Conservation (phyloP, 2,329 filamentous ascomycete genomes). For the Paraconiothyrium brasiliense region DNA sequence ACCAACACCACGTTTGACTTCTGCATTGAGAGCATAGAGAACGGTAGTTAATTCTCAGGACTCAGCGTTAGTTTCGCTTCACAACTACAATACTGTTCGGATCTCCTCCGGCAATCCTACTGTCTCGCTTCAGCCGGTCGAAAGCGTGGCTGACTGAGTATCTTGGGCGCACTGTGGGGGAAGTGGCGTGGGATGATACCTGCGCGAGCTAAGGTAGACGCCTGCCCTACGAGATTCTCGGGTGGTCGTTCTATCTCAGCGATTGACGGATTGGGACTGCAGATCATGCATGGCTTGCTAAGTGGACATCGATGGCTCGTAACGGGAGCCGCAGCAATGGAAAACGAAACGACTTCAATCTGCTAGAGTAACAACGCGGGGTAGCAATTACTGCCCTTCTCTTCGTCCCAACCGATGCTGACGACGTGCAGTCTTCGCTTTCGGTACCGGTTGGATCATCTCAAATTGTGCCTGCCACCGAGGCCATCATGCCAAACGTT, state of each 20-base stretch:
- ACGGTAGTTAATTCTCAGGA: not conserved
- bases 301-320: slow-evolving; percentile 50
- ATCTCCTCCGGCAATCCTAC: slow-evolving; percentile 19
- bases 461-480: not conserved
- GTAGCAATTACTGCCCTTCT: not conserved
- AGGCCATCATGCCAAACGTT: not conserved
- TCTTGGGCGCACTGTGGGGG: not conserved
- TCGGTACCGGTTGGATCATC: not conserved
- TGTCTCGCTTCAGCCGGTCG: slow-evolving; percentile 9
- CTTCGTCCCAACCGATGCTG: slow-evolving; percentile 13
- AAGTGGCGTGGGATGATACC: slow-evolving; percentile 5
- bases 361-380: not conserved
- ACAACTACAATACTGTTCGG: slow-evolving; percentile 7
- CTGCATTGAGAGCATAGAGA: not conserved
- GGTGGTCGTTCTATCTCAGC: not conserved
- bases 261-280: slow-evolving; percentile 18
- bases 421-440: slow-evolving; percentile 13
- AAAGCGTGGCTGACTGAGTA: slow-evolving; percentile 1
- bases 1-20: not conserved
- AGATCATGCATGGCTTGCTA: slow-evolving; percentile 51
- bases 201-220: not conserved
- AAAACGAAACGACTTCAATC: slow-evolving; percentile 16
- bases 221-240: not conserved
- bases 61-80: not conserved
- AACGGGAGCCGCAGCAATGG: slow-evolving; percentile 2